Evolutionary conservation across 441 rosid species (phyloP).

Genomic region (Syzygium syzygioides): DNA sequence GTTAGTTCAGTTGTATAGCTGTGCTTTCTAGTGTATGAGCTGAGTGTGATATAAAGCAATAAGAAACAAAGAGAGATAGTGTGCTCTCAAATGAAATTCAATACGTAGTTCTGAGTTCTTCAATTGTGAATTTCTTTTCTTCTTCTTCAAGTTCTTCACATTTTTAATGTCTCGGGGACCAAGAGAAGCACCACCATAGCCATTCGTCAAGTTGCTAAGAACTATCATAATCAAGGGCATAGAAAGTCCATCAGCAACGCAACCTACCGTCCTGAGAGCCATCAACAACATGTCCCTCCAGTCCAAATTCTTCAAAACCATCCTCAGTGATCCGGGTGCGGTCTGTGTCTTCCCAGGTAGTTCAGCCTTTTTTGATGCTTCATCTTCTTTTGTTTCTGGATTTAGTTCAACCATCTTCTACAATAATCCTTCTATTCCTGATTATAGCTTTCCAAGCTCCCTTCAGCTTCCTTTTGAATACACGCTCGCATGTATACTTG

Average conservation of each 20-base stretch:
- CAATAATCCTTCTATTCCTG: not conserved
- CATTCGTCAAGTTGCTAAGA: slow-evolving; percentile 7
- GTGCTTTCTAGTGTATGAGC: too few species aligned
- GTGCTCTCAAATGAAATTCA: too few species aligned
- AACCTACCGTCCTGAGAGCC: slow-evolving; percentile 7
- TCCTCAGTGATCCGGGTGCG: not conserved
- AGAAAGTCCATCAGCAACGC: slow-evolving; percentile 13
- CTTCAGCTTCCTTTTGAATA: not conserved
- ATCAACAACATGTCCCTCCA: slow-evolving; percentile 11
- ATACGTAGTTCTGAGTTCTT: too few species aligned
- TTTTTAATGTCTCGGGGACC: not conserved
- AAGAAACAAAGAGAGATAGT: too few species aligned
- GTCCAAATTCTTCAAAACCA: slow-evolving; percentile 8
- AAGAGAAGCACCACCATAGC: not conserved
- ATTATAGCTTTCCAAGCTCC: not conserved
- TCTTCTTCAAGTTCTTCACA: not conserved
- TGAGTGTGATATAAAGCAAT: too few species aligned
- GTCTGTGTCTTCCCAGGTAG: not conserved
- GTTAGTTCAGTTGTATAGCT: too few species aligned
- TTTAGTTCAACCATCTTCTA: not conserved
- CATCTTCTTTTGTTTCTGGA: not conserved
- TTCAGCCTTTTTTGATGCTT: not conserved
- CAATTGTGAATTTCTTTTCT: too few species aligned
- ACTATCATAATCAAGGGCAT: slow-evolving; percentile 5
- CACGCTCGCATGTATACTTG: not conserved